Evolutionary conservation across 1,284 basidiomycete genomes (phyloP).

Genomic region (Apiotrichum akiyoshidainum): DNA sequence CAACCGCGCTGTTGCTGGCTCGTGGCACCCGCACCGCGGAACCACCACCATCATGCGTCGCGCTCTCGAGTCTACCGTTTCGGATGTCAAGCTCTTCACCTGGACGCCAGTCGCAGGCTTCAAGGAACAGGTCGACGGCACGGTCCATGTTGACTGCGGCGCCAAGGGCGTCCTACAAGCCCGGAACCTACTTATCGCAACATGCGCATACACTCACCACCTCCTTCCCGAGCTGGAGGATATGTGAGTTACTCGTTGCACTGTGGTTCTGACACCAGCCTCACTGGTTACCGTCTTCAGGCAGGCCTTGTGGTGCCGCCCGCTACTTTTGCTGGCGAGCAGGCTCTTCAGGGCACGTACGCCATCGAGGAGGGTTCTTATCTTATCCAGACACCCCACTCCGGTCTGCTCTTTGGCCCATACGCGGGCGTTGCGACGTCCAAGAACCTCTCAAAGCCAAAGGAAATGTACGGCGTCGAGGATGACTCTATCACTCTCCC

Average conservation of each 20-base stretch:
- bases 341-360: conserved; percentile 22
- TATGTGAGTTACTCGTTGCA: not conserved
- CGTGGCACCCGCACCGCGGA: conserved; percentile 21
- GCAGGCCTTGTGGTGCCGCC: conserved; percentile 30
- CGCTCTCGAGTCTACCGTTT: not conserved
- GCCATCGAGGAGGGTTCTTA: conserved; percentile 29
- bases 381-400: conserved; percentile 27
- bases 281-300: conserved; percentile 28
- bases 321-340: conserved; percentile 18
- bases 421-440: conserved; percentile 5
- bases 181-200: conserved; percentile 33
- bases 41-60: conserved; percentile 15
- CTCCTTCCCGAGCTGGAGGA: conserved; percentile 24
- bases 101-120: conserved; percentile 14
- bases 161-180: conserved; percentile 27
- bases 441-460: not conserved
- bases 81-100: conserved; percentile 13
- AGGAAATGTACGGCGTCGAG: conserved; percentile 8
- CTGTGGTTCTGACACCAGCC: conserved; percentile 8
- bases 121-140: conserved; percentile 5
- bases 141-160: conserved; percentile 25
- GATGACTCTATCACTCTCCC: conserved; percentile 13
- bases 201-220: conserved; percentile 39
- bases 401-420: conserved; percentile 29
- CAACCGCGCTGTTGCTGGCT: conserved; percentile 3